Evolutionary conservation across 805 yeast genomes (phyloP), one percentile per base, ranked within the genome.

Genomic region (Starmerella apis): DNA sequence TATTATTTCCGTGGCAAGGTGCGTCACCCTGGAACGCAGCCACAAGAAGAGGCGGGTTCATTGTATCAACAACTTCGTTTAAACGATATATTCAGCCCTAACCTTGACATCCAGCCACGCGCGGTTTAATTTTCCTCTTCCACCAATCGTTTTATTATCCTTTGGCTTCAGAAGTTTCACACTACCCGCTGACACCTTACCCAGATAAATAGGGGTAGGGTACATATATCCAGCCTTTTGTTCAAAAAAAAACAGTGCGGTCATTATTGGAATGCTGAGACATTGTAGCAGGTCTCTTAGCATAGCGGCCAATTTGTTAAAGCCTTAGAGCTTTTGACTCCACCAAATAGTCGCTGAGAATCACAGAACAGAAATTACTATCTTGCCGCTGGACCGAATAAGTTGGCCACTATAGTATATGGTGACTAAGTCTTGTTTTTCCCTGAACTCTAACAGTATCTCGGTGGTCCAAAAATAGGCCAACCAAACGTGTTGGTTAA

Each of bases 51-150:
- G 37, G 37, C 7, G 37, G 20, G 37, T 19, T 16, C 5, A 6
- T 22, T 18, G 35, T 14, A 31, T 31, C 35, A 14, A 7, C 7
- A 31, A 11, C 14, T 7, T 14, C 37, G 13, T 7, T 19, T 33
- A 33, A 18, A 33, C 37, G 37, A 33, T 33, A 33, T 33, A 22
- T 16, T 18, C 25, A 4, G 25, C 16, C n/a, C 39, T 36, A 38
- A 28, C 43, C 43, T 38, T 38, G 23, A 28, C 43, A 38, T 38
- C 43, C 43, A 38, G 43, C 43, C 43, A 38, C 43, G 43, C n/a
- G 16, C 19, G 43, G 18, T 14, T 18, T 19, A 11, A 6, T 11
- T 13, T 16, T 16, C 11, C 13, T 4, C 11, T 14, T 37, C 30
- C 30, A 38, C 43, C 43, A 23, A 24, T 23, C 13, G 16, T 5